phyloP scores from a whole-genome alignment of 2,329 filamentous ascomycete species.

The Claviceps sp. region DNA sequence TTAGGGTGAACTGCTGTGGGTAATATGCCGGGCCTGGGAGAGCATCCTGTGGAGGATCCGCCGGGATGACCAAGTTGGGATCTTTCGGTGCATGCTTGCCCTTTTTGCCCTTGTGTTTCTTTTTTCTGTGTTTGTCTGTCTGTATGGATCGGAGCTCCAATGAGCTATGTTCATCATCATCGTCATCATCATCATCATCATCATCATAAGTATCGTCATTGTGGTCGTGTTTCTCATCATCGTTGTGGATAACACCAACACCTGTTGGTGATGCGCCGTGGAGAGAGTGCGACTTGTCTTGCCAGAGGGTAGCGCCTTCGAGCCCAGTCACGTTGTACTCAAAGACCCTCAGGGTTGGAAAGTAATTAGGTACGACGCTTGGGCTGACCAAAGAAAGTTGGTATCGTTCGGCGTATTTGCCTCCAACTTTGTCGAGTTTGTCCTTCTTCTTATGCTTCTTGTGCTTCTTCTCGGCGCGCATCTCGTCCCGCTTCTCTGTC shows the following conservation, averaged over 20 bases:
- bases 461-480: constrained; percentile 13
- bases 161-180: constrained; percentile 12
- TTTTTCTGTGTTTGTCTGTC: constrained; percentile 12
- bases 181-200: constrained; percentile 5
- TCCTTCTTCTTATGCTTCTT: constrained; percentile 31
- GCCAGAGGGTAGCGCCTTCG: constrained; percentile 40
- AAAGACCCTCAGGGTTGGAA: constrained; percentile 76
- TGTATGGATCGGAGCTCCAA: constrained; percentile 17
- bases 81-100: constrained; percentile 38
- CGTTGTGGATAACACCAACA: not conserved
- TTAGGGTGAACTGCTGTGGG: constrained; percentile 64
- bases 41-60: constrained; percentile 56
- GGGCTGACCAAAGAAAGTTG: constrained; percentile 68
- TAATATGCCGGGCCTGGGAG: constrained; percentile 84
- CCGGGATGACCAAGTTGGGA: constrained; percentile 51
- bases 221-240: constrained; percentile 7
- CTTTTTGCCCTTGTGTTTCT: constrained; percentile 28
- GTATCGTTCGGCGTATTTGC: constrained; percentile 73
- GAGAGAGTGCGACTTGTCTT: constrained; percentile 16
- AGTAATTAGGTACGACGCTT: constrained; percentile 86
- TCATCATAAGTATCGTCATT: constrained; percentile 1
- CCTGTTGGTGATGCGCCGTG: not conserved
- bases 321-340: constrained; percentile 85
- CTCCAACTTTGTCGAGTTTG: constrained; percentile 53
- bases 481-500: constrained; percentile 8